A percentile compares a stretch with the other conserved stretches of the same genome.
phyloP scores from a whole-genome alignment of 257 asterid species.

The Misopates orontium region DNA sequence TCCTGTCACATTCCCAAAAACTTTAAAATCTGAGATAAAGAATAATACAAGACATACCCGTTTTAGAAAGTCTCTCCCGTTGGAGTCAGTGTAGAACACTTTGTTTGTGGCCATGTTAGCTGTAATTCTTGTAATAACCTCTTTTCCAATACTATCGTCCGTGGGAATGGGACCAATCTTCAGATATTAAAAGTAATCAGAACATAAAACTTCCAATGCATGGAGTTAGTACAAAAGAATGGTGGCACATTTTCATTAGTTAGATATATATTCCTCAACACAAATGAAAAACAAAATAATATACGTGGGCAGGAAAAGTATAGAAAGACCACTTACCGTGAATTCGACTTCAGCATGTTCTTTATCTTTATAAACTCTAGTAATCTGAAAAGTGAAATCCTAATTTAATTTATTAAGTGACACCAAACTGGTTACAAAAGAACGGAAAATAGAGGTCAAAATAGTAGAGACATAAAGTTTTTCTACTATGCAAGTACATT shows the following conservation, averaged over 20 bases:
- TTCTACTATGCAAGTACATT: too few species aligned
- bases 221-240: background rate
- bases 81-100: slow-evolving; percentile 82
- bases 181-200: slow-evolving; percentile 28
- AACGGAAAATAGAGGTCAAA: too few species aligned
- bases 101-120: slow-evolving; percentile 69
- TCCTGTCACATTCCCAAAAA: background rate
- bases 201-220: background rate
- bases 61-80: slow-evolving; percentile 86
- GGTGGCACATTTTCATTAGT: background rate
- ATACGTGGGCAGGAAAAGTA: background rate
- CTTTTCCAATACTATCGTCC: slow-evolving; percentile 71
- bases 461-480: too few species aligned
- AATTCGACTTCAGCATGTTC: slow-evolving; percentile 89
- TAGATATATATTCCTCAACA: background rate
- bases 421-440: too few species aligned
- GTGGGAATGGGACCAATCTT: slow-evolving; percentile 83
- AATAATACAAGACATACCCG: slow-evolving; percentile 49
- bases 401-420: background rate
- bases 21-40: background rate
- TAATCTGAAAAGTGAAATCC: slow-evolving; percentile 45
- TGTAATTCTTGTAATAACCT: slow-evolving; percentile 73
- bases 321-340: slow-evolving; percentile 54
- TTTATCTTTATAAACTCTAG: slow-evolving; percentile 74
- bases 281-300: background rate